Evolutionary conservation across 768 basidiomycete genomes (phyloP), one percentile per base, ranked within the genome.

Genomic region (Kwoniella sp.): DNA sequence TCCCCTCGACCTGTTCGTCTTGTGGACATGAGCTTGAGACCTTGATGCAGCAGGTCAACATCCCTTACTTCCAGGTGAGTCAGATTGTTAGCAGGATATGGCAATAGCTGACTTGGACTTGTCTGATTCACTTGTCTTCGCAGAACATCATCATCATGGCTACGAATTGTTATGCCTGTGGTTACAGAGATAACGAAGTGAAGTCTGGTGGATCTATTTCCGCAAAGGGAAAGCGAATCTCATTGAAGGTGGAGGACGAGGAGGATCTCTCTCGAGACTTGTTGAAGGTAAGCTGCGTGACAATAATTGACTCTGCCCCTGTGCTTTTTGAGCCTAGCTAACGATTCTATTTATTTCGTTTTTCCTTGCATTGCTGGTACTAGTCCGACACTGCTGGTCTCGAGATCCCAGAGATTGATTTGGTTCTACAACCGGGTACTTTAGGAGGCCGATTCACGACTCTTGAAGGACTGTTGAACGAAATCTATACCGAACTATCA

Each of bases 131-230:
- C 47, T 33, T 13, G 53, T 25, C 2, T 2, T 27, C n/a, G 7
- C 67, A 96, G 94, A 93, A 99, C 71, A 88, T 92, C 60, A 82
- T 98, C 58, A 95, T 98, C 81, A 97, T 97, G 93, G 95, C 95
- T 24, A 94, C 94, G 6, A 97, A 96, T 78, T 98, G 96, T 78
- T 91, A 93, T 62, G 80, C 82, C 55, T 99, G 96, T 79, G 96
- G 96, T 1, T 99, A 98, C 80, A 85, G 91, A 61, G 96, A 99
- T 80, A 98, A 94, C 73, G 96, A 99, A 81, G 90, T 99, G 74
- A 99, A 99, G 80, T 90, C 92, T 5, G 92, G 95, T 22, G 82
- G 88, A 1, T 93, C 94, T 0, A 91, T 97, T 61, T 91, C 95
- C 2, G 86, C 85, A 3, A 83, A 89, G 73, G 96, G 95, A 19